A percentile compares a stretch with the other conserved stretches of the same genome.
Evolutionary conservation across 805 yeast species (phyloP).

Genomic region (Metschnikowia lachancei): DNA sequence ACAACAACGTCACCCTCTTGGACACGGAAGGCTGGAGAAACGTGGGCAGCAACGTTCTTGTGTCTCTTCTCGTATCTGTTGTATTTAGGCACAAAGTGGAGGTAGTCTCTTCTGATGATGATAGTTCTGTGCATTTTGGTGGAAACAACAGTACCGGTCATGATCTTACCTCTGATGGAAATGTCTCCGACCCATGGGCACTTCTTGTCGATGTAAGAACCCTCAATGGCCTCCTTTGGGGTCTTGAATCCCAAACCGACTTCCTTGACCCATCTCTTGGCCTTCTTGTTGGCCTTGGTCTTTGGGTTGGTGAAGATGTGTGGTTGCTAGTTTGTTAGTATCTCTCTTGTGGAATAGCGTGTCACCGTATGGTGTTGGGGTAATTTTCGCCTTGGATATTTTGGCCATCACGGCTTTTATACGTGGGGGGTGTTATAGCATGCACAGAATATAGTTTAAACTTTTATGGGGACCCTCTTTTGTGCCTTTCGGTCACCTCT

Average conservation of each 20-base stretch:
- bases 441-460: too few species aligned
- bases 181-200: slow-evolving; percentile 98
- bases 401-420: too few species aligned
- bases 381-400: too few species aligned
- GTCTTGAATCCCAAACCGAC: slow-evolving; percentile 99
- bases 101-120: slow-evolving; percentile 99
- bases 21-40: slow-evolving; percentile 99
- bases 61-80: slow-evolving; percentile 99
- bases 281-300: slow-evolving; percentile 96
- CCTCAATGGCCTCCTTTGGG: slow-evolving; percentile 97
- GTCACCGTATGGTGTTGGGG: too few species aligned
- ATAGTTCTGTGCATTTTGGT: slow-evolving; percentile 99
- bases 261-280: slow-evolving; percentile 99
- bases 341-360: too few species aligned
- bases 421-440: too few species aligned
- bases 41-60: slow-evolving; percentile 99
- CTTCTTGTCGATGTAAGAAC: slow-evolving; percentile 99
- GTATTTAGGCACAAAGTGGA: slow-evolving; percentile 99
- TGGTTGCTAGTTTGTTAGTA: slow-evolving; percentile 81
- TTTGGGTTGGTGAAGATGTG: slow-evolving; percentile 99
- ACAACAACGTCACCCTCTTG: slow-evolving; percentile 98
- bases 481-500: too few species aligned
- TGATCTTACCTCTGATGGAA: slow-evolving; percentile 99
- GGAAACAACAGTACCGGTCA: slow-evolving; percentile 99
- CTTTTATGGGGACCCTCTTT: too few species aligned